These are phyloP conservation scores for Teunomyces barrocoloradensis DNA, from an alignment of 805 yeast genomes.

Conservation along the genomic window DNA sequence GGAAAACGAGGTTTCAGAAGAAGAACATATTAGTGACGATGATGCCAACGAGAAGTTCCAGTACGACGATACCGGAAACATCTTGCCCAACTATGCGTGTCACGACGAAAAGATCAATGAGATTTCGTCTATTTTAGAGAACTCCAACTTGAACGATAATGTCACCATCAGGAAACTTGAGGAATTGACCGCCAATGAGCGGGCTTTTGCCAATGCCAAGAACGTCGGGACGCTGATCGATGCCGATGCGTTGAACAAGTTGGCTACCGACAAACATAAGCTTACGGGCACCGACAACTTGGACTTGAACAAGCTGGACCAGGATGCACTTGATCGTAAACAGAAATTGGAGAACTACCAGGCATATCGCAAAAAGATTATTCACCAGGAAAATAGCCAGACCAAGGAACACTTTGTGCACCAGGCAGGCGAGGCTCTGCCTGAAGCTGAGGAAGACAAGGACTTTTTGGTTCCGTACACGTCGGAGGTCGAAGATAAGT, in stretches of 20 bases:
- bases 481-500: conserved; percentile 61
- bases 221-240: conserved; percentile 39
- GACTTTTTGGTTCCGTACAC: conserved; percentile 62
- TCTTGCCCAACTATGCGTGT: conserved; percentile 56
- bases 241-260: conserved; percentile 28
- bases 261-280: conserved; percentile 36
- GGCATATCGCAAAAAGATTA: conserved; percentile 55
- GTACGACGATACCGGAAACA: conserved; percentile 58
- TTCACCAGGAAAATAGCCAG: conserved; percentile 44
- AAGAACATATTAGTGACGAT: conserved; percentile 59
- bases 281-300: conserved; percentile 43
- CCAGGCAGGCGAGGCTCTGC: background rate
- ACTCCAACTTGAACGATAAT: conserved; percentile 43
- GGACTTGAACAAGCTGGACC: conserved; percentile 43
- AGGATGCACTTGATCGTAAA: conserved; percentile 46
- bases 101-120: conserved; percentile 41
- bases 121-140: conserved; percentile 33
- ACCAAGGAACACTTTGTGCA: conserved; percentile 2
- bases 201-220: conserved; percentile 58
- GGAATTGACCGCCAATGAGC: conserved; percentile 54
- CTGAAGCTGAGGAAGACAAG: conserved; percentile 6
- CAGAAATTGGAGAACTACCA: conserved; percentile 57
- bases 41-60: conserved; percentile 57
- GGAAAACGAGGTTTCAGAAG: conserved; percentile 48
- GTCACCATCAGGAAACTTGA: conserved; percentile 50